Evolutionary conservation across 176 grass and related monocot species (phyloP).

Genomic region (Luzula sylvatica): DNA sequence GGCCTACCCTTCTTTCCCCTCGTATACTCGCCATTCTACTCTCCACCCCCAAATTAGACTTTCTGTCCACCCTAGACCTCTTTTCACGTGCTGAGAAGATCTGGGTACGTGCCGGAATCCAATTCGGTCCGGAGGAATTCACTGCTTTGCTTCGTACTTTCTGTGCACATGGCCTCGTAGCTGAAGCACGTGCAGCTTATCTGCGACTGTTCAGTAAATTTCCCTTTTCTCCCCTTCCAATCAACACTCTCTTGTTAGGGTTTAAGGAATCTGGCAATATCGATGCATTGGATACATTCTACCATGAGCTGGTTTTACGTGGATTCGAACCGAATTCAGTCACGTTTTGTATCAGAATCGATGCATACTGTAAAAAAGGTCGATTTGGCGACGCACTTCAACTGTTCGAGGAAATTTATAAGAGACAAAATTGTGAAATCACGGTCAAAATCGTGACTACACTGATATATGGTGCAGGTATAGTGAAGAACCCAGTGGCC

Average conservation of each 20-base stretch:
- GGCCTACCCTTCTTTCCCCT: constrained; percentile 39
- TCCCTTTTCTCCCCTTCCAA: constrained; percentile 45
- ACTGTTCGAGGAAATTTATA: constrained; percentile 58
- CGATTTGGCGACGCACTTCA: constrained; percentile 48
- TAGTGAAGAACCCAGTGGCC: constrained; percentile 25
- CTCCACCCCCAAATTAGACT: constrained; percentile 32
- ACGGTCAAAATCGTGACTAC: constrained; percentile 62
- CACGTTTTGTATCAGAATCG: constrained; percentile 70
- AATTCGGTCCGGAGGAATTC: constrained; percentile 58
- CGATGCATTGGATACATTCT: constrained; percentile 68
- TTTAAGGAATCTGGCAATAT: constrained; percentile 75
- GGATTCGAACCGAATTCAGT: constrained; percentile 64
- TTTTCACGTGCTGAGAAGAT: constrained; percentile 42
- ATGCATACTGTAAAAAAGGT: constrained; percentile 63
- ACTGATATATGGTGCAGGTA: constrained; percentile 63
- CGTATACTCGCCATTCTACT: constrained; percentile 48
- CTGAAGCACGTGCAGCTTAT: constrained; percentile 60
- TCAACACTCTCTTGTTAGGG: constrained; percentile 75
- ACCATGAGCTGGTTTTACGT: constrained; percentile 59
- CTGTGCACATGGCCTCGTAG: constrained; percentile 42
- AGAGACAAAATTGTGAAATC: constrained; percentile 34
- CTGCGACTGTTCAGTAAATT: constrained; percentile 39
- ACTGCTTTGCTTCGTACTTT: constrained; percentile 59
- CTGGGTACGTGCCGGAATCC: constrained; percentile 46
- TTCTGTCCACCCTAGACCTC: constrained; percentile 31